Evolutionary conservation across 2,329 filamentous ascomycete species (phyloP), one percentile per base, ranked within the genome.

Genomic region (Scleromitrula shiraiana): DNA sequence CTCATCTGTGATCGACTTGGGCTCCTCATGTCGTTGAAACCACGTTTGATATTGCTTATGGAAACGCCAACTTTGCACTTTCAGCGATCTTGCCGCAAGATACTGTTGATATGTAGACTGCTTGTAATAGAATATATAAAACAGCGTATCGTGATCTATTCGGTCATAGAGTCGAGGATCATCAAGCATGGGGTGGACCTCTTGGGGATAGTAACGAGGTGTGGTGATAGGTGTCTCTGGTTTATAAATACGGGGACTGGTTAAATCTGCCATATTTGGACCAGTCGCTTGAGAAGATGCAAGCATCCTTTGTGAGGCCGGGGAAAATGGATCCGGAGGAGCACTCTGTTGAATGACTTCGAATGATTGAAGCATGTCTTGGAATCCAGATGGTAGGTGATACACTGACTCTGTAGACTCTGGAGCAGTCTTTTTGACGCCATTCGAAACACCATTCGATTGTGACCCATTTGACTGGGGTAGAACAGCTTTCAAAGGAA

Each of bases 31-130:
- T 43, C 93, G 79, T 68, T 98, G 93, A 64, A 98, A 98, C 93
- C 93, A 98, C 1, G 93, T 98, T 68, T 95, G 93, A 65, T 98
- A 98, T 67, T 97, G 93, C 74, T 98, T 98, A 71, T 98, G 93
- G 67, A 98, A 98, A 49, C 93, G 80, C 93, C 93, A 98, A 68
- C 90, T 96, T 68, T 98, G 93, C 57, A 91, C 87, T 70, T 98
- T 98, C 44, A 98, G 72, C n/a, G 93, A 88, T 68, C 95, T 95
- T 12, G 93, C 93, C 1, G 93, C 89, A 50, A 97, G 76, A 64
- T 90, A 96, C 65, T 98, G 93, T 66, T 97, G 90, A 59, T 95
- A 90, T 1, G 89, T 90, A 22, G 89, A 89, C 68, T 98, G 93
- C 59, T 91, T 88, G 73, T 98, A 98, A 74, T 98, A 98, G 70